Base-by-base conservation (phyloP, 2,329 filamentous ascomycete species). In the Fusarium sp. region DNA sequence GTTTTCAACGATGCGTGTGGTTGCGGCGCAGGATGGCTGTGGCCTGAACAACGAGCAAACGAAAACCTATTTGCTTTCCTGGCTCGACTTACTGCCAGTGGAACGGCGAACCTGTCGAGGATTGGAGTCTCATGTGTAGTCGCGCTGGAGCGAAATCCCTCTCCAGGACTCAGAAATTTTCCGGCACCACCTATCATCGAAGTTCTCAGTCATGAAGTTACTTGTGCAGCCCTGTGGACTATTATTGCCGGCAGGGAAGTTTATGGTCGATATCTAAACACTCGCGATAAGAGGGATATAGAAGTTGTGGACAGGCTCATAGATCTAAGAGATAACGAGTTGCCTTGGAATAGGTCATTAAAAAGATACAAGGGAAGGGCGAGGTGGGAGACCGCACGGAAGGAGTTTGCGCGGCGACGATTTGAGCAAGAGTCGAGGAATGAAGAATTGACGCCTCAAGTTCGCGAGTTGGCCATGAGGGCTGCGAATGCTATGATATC, bases 1-100 rank as follows among this genome's bases (percentile, higher is more conserved):
- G 49, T 50, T 1, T 62, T 40, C 0, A 67, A 66, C 1, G 62
- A 66, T 1, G n/a, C 16, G 0, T 62, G 56, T 4, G 63, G 62
- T 8, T 66, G 56, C 2, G 63, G 63, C 18, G 62, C 62, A 0
- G 62, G 63, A 11, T 66, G 63, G 63, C 0, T 49, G 3, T 57
- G 49, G 63, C 38, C 62, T 4, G 63, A 67, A 12, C 56, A 50
- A 6, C 34, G 45, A 0, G 62, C 56, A 2, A 49, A 46, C 26
- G 56, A 62, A 28, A 66, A 67, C 6, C 16, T 67, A 8, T 37
- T 18, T 0, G 38, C 38, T 0, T 67, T 66, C 7, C 15, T 46
- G 2, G 62, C 63, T 4, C 26, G 62, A 10, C 23, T 66, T 0
- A 57, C 62, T 1, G 36, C 42, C 0, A 34, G 15, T 0, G 34